Evolutionary conservation across 2,329 filamentous ascomycete genomes (phyloP), one percentile per base, ranked within the genome.

Genomic region (Dactylellina sp.): DNA sequence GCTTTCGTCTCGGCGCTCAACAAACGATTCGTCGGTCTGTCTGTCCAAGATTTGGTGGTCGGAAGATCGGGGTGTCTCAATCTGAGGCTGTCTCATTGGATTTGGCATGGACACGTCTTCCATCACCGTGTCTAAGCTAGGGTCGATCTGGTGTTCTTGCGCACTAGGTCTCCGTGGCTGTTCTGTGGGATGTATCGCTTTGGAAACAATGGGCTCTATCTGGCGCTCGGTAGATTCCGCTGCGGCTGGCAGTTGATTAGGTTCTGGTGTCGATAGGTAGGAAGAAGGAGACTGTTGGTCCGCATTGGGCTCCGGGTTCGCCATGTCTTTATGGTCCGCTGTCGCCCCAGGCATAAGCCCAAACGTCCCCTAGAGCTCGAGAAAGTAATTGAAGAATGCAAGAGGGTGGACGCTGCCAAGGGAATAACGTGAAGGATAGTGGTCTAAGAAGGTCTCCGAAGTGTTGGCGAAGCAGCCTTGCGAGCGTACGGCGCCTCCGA

Each of bases 1-100:
- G 24, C 52, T 72, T n/a, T 60, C 68, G 5, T 72, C 68, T 61
- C 68, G 59, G 60, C 60, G 68, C n/a, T 72, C 68, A 24, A 61
- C 39, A 46, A 64, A 72, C n/a, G 53, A 55, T 49, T 72, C 68
- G 32, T 72, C 68, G n/a, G 46, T 37, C 9, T 63, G 60, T 22
- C 68, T 28, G 35, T 72, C 68, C 14, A 60, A 60, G n/a, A 72
- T 59, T 53, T 59, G 68, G 37, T 55, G 24, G 39, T 72, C 68
- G 35, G 62, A 20, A 9, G 68, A 60, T 40, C 28, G 68, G 25
- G 68, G 60, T 6, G 39, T 46, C 16, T 72, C 68, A 18, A 60
- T 52, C 7, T 52, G 50, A 24, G 39, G 37, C 11, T 55, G 63
- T 9, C 32, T 52, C 7, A 52, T 64, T 37, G 37, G 37, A 14